Evolutionary conservation across 148 eudicot genomes (phyloP).

Genomic region (Amaranthus palmeri): DNA sequence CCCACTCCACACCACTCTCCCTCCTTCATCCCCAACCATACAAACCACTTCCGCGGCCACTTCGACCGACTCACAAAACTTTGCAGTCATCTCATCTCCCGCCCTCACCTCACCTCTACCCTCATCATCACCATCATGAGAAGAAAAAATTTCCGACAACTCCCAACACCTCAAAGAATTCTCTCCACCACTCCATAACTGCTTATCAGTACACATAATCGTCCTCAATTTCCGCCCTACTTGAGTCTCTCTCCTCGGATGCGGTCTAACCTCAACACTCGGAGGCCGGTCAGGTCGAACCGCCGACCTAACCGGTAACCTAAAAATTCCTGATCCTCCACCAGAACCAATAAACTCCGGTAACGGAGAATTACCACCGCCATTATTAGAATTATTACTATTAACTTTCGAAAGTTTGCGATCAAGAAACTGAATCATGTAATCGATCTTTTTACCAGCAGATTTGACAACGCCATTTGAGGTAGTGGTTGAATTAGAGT

Average conservation of each 20-base stretch:
- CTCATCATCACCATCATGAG: conserved; percentile 7
- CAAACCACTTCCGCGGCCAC: conserved; percentile 47
- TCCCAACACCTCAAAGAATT: conserved; percentile 64
- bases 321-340: conserved; percentile 51
- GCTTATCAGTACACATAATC: conserved; percentile 32
- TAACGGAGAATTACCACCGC: conserved; percentile 16
- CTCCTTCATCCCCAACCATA: conserved; percentile 54
- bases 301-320: conserved; percentile 45
- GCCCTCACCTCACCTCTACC: conserved; percentile 11
- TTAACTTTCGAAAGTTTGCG: conserved; percentile 45
- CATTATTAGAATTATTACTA: not conserved
- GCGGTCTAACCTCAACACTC: conserved; percentile 73
- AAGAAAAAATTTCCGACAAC: conserved; percentile 39
- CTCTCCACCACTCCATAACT: conserved; percentile 84
- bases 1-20: conserved; percentile 80
- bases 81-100: conserved; percentile 63
- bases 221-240: conserved; percentile 50
- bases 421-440: conserved; percentile 77
- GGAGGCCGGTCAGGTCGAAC: conserved; percentile 67
- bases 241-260: conserved; percentile 66
- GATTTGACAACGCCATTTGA: conserved; percentile 31
- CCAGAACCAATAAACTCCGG: conserved; percentile 62
- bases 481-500: conserved; percentile 8
- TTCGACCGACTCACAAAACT: conserved; percentile 40
- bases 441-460: conserved; percentile 67